Base-by-base conservation (phyloP, 2,329 filamentous ascomycete genomes). In the Colletotrichum destructivum region DNA sequence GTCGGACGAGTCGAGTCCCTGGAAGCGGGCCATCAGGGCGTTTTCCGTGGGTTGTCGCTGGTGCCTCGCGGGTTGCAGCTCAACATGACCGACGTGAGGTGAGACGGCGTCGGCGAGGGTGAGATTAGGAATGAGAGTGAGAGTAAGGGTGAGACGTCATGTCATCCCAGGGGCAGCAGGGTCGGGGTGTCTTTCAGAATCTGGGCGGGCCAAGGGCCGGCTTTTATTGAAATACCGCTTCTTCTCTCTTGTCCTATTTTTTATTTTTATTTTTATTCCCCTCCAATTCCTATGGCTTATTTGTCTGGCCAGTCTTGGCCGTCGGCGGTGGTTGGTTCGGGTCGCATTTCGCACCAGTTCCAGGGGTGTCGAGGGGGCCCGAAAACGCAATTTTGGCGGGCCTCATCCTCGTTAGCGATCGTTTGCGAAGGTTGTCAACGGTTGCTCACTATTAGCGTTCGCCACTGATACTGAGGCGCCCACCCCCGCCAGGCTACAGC, bases 1-100 rank as follows among this genome's bases (percentile, higher is more conserved):
- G 71, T 82, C 79, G 31, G 81, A 77, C 60, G 69, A 66, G 55
- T 72, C 57, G n/a, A 72, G 67, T 21, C 66, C 70, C 47, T 72
- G 70, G 44, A 54, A 72, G 56, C 67, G 66, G 44, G 61, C 51
- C 70, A 72, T 72, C 55, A 65, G 55, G 66, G 70, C 60, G 56
- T 62, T 57, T 71, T 49, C 23, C 55, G 62, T 61, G n/a, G 49
- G 40, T 46, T 44, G 55, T 57, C 21, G 52, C 44, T 68, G 51
- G 59, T 55, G 44, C 35, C 59, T 56, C n/a, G 59, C 51, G 18
- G 57, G 16, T 26, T 54, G 63, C 63, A 57, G 57, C 21, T 71
- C 57, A 62, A 71, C 69, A 69, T 71, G 69, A 62, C 69, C 55
- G 31, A 51, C 38, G 40, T 46, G 46, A 42, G 49, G 59, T 26